Base-by-base conservation (phyloP, 2,329 filamentous ascomycete genomes). In the Trichoderma sp. region DNA sequence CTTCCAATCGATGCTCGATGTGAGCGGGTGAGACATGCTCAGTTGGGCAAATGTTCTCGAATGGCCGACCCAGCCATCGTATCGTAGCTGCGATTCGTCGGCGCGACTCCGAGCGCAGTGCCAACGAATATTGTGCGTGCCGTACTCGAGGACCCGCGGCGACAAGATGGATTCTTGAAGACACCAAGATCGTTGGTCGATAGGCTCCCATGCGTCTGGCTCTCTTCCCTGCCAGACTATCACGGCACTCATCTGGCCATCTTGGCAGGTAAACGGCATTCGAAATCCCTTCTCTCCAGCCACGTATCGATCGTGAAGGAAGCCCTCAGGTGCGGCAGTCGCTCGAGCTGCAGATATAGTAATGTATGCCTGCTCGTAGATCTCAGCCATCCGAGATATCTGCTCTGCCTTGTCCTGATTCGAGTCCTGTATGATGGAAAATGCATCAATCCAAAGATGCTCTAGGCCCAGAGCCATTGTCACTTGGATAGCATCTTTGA, bases 381-480 rank as follows among this genome's bases (percentile, higher is more conserved):
- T 65, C 12, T 56, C 50, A 19, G 50, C 50, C 50, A 65, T 65
- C 15, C 52, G 52, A 6, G 50, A 56, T 35, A 65, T 65, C 9
- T 65, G 50, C 27, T 56, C 52, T 5, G 61, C 61, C n/a, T 65
- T 65, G 32, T 65, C 61, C 8, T 35, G 35, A 9, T 65, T 37
- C 10, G 61, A 65, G 35, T 65, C 52, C 13, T 65, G 61, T 7
- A 65, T 65, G 61, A 65, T 65, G 27, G 52, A 65, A 6, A 65
- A 34, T 0, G 61, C 61, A 15, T 65, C 61, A 29, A 65, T 27
- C 61, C 61, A 65, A 13, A 65, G 52, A 45, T 65, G 34, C 15
- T 48, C 8, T 22, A 65, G 12, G 27, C 29, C 61, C 8, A 65
- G 29, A 10, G 22, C 37, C 50, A 56, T 45, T n/a, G 61, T 35